Evolutionary conservation across 2,329 filamentous ascomycete genomes (phyloP).

Genomic region (Alternaria ethzedia): DNA sequence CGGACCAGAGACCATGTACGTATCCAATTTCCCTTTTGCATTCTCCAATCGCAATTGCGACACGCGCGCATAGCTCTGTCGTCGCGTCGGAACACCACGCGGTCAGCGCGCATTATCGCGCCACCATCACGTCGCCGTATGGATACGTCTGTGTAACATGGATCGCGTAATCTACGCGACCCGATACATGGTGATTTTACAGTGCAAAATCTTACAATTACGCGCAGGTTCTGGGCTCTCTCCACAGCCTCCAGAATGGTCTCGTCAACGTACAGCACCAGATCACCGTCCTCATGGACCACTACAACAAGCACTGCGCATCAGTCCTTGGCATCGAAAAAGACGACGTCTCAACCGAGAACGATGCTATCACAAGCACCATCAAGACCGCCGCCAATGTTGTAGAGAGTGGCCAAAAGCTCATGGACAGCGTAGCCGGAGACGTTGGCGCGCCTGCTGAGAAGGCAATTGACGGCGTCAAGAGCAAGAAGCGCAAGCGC

Average conservation of each 20-base stretch:
- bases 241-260: constrained; percentile 75
- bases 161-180: constrained; percentile 37
- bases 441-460: constrained; percentile 19
- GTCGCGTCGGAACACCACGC: constrained; percentile 14
- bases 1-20: constrained; percentile 83
- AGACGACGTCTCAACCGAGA: constrained; percentile 51
- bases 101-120: constrained; percentile 7
- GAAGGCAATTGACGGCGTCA: constrained; percentile 21
- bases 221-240: constrained; percentile 73
- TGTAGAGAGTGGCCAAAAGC: constrained; percentile 35
- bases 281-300: constrained; percentile 78
- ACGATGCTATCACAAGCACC: constrained; percentile 41
- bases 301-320: constrained; percentile 89
- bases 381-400: constrained; percentile 29
- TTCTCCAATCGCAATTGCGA: constrained; percentile 12
- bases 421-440: constrained; percentile 29
- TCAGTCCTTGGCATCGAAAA: constrained; percentile 66
- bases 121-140: constrained; percentile 6
- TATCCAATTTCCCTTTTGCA: constrained; percentile 23
- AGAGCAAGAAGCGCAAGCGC: constrained; percentile 74
- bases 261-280: constrained; percentile 54
- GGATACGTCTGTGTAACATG: constrained; percentile 6
- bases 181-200: constrained; percentile 5
- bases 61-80: constrained; percentile 20
- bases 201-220: constrained; percentile 2